Percentiles rank a stretch among this genome's conserved stretches.
phyloP scores from a whole-genome alignment of 1,284 basidiomycete species.

The Ganoderma multipileum region DNA sequence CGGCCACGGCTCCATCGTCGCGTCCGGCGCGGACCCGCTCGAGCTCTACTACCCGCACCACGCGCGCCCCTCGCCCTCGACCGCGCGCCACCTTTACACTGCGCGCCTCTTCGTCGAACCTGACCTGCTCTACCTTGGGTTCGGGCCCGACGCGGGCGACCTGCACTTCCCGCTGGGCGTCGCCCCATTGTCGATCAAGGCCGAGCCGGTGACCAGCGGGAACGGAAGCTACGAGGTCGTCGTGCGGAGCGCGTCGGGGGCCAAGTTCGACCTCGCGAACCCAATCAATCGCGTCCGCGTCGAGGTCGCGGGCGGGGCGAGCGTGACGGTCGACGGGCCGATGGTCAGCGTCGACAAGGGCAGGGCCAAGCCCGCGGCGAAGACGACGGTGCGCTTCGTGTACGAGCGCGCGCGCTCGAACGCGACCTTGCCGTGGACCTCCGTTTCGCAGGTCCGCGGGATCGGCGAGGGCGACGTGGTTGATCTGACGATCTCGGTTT shows the following conservation, averaged over 20 bases:
- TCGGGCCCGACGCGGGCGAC: conserved; percentile 16
- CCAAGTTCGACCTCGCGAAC: conserved; percentile 16
- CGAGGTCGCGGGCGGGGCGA: conserved; percentile 11
- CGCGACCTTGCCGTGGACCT: conserved; percentile 9
- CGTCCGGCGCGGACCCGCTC: conserved; percentile 8
- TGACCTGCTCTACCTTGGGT: conserved; percentile 17
- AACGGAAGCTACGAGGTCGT: conserved; percentile 12
- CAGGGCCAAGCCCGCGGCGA: neutral
- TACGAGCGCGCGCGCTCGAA: conserved; percentile 21
- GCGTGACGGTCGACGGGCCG: neutral
- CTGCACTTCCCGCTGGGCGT: conserved; percentile 17
- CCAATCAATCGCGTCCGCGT: conserved; percentile 14
- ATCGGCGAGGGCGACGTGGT: conserved; percentile 6
- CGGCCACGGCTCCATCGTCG: conserved; percentile 19
- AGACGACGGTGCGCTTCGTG: conserved; percentile 12
- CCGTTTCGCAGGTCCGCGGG: conserved; percentile 11
- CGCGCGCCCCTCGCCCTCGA: conserved; percentile 14
- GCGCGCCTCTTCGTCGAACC: conserved; percentile 17
- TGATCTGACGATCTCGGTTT: conserved; percentile 3
- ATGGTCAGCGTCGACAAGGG: neutral
- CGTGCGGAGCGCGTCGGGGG: conserved; percentile 13
- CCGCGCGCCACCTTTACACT: conserved; percentile 15
- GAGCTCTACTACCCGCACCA: conserved; percentile 24
- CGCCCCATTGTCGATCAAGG: conserved; percentile 13
- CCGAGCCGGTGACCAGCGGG: neutral